Evolutionary conservation across 345 rosid genomes (phyloP).

Genomic region (Noccaea caerulescens): DNA sequence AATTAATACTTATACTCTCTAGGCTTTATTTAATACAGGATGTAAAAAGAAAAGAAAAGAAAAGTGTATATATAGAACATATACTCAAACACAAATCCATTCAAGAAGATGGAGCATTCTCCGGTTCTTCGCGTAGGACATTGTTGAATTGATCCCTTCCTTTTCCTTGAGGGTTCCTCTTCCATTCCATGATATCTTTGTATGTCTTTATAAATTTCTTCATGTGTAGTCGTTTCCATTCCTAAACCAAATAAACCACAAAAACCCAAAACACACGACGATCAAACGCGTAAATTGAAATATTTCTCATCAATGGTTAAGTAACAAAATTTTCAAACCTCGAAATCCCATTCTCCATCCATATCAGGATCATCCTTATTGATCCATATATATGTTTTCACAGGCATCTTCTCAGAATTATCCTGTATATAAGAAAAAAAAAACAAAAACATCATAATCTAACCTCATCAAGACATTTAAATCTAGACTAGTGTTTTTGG

Average conservation of each 20-base stretch:
- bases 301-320: not conserved
- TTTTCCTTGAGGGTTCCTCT: conserved; percentile 64
- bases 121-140: not conserved
- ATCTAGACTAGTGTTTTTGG: no score
- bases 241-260: conserved; percentile 44
- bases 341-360: conserved; percentile 86
- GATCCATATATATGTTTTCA: conserved; percentile 68
- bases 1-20: not conserved
- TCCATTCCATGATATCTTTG: conserved; percentile 53
- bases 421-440: conserved; percentile 48
- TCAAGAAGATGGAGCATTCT: conserved; percentile 15
- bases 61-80: conserved; percentile 10
- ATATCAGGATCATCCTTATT: conserved; percentile 65
- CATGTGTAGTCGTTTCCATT: conserved; percentile 66
- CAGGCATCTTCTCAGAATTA: conserved; percentile 51
- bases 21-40: conserved; percentile 10
- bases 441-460: not conserved
- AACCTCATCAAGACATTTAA: not conserved
- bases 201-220: conserved; percentile 60
- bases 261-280: not conserved
- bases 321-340: conserved; percentile 48
- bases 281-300: not conserved
- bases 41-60: conserved; percentile 21
- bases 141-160: conserved; percentile 43
- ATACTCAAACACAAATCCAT: not conserved